Evolutionary conservation across 345 rosid species (phyloP).

Genomic region (Turritis glabra): DNA sequence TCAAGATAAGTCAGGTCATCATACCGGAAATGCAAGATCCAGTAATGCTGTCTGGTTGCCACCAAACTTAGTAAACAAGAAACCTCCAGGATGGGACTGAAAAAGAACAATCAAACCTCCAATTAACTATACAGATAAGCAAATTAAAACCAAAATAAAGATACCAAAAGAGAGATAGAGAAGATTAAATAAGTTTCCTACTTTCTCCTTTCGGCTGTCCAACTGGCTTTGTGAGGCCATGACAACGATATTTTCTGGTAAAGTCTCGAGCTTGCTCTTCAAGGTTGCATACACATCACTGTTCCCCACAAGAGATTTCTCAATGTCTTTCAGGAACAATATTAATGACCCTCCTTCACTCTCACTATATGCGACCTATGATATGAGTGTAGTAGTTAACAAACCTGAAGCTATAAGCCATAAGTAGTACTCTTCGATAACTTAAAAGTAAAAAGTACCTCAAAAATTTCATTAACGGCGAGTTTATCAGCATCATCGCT

Average conservation of each 20-base stretch:
- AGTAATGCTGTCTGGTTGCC: conserved; percentile 89
- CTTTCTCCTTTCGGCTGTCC: conserved; percentile 98
- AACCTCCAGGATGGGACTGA: conserved; percentile 94
- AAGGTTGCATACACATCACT: conserved; percentile 66
- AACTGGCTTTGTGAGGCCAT: conserved; percentile 87
- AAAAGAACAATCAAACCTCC: conserved; percentile 21
- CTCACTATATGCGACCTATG: conserved; percentile 69
- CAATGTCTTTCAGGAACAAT: conserved; percentile 86
- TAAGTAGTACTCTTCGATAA: conserved; percentile 11
- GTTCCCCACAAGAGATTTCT: conserved; percentile 77
- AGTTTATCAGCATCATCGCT: conserved; percentile 84
- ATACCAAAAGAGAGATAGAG: conserved; percentile 8
- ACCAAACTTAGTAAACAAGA: conserved; percentile 90
- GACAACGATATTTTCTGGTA: conserved; percentile 76
- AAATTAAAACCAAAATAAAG: neutral
- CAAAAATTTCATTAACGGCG: conserved; percentile 82
- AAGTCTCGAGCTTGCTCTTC: conserved; percentile 73
- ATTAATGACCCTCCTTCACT: conserved; percentile 74
- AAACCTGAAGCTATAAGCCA: conserved; percentile 15
- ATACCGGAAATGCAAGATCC: conserved; percentile 94
- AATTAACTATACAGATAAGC: conserved; percentile 11
- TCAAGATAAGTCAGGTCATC: conserved; percentile 19
- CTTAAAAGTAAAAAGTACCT: conserved; percentile 50
- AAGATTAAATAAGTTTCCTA: conserved; percentile 26
- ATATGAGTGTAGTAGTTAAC: conserved; percentile 24